Evolutionary conservation across 371 early-diverging fungal genomes (phyloP), one percentile per base, ranked within the genome.

Genomic region (Mortierella sp.): DNA sequence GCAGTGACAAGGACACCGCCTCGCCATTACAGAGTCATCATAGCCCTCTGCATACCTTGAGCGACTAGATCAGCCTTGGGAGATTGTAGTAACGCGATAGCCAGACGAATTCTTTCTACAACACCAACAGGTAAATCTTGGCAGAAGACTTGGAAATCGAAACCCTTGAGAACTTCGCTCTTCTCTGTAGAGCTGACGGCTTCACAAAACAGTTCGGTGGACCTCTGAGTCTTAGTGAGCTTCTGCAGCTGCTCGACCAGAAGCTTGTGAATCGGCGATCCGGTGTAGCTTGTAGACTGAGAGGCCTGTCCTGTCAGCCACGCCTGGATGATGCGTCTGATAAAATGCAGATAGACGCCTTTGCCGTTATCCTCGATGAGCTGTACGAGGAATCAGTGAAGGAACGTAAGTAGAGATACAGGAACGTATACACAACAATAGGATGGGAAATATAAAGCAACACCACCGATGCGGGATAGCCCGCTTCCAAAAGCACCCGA

Each of bases 311-410:
- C 63, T 64, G 65, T 44, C 60, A 75, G 46, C 84, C 85, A 56
- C 21, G 60, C 70, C 43, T 82, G 78, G 26, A 88, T 66, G 26
- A 89, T 70, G 50, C 78, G 82, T 43, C 85, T 81, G 46, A 88
- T 72, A 53, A 89, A 75, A 57, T 87, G 87, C 53, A 86, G 79
- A 39, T 83, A 82, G 44, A 86, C 84, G 47, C 73, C 81, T 59
- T 83, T 82, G 42, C 87, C 89, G 84, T 87, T 82, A 6, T 83
- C 79, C 54, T 83, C 83, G 50, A 87, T 83, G 31, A 87, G 64
- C 89, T 89, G 37, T 4, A 34, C 37, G 4, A 14, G 37, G 37
- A 14, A 34, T 34, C n/a, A n/a, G n/a, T 2, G 37, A 34, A 1
- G 14, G 37, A 7, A 34, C 7, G 34, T 11, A 4, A 7, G 37